These are phyloP conservation scores for Emmonsia crescens DNA, from an alignment of 2,329 filamentous ascomycete genomes.

Conservation along the genomic window DNA sequence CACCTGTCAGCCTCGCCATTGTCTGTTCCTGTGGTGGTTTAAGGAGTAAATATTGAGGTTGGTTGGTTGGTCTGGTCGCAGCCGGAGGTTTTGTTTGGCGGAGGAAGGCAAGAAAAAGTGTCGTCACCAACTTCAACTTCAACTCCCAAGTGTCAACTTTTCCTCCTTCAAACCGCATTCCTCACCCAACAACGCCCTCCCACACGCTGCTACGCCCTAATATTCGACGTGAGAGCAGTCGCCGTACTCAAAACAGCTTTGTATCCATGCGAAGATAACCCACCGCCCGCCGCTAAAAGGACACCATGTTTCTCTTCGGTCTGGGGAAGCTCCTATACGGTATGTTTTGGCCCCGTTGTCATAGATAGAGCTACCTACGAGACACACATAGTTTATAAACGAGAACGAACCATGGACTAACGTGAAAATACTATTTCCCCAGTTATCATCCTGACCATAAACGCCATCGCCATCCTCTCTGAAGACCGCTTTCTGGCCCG, in stretches of 20 bases:
- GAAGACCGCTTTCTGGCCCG: constrained; percentile 88
- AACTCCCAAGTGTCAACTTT: not conserved
- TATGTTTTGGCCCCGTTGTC: constrained; percentile 21
- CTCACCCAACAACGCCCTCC: not conserved
- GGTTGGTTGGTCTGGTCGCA: not conserved
- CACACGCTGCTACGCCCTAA: not conserved
- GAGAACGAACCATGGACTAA: constrained; percentile 7
- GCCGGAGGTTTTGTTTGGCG: not conserved
- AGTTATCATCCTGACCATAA: constrained; percentile 81
- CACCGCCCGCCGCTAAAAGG: constrained; percentile 6
- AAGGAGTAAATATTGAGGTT: not conserved
- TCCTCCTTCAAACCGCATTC: not conserved
- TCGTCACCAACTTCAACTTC: not conserved
- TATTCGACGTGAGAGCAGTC: not conserved
- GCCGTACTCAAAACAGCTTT: not conserved
- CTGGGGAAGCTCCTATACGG: constrained; percentile 65
- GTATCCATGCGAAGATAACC: constrained; percentile 10
- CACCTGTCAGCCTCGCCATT: constrained; percentile 10
- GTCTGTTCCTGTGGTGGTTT: not conserved
- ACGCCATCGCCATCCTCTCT: constrained; percentile 85
- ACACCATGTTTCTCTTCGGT: constrained; percentile 59
- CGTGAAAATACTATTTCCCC: constrained; percentile 5
- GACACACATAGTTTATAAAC: constrained; percentile 6
- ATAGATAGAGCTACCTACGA: not conserved
- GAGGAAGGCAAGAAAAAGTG: not conserved